A percentile compares a stretch with the other conserved stretches of the same genome.
Conservation (phyloP, 495 filamentous ascomycete species). For the Daldinia decipiens region DNA sequence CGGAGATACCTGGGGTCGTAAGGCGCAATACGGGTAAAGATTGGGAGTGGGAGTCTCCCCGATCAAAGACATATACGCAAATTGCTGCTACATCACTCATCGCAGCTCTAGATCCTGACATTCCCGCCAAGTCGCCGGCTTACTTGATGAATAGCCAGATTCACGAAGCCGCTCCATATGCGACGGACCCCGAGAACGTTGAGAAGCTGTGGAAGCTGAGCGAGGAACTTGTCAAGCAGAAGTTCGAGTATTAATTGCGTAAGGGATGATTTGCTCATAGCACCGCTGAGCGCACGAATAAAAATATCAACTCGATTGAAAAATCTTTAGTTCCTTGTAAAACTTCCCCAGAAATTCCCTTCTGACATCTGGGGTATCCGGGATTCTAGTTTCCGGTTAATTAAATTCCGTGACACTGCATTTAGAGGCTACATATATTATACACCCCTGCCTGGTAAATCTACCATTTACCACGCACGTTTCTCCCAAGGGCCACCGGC, state of each 20-base stretch:
- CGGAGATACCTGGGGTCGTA: conserved; percentile 9
- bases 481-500: conserved; percentile 1
- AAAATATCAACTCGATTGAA: not conserved
- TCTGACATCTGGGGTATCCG: not conserved
- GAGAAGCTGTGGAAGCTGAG: conserved; percentile 60
- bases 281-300: not conserved
- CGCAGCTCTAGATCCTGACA: conserved; percentile 34
- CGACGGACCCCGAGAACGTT: conserved; percentile 50
- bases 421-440: not conserved
- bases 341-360: not conserved
- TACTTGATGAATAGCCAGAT: conserved; percentile 35
- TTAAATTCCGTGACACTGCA: not conserved
- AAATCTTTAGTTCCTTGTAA: not conserved
- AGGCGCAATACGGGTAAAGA: conserved; percentile 30
- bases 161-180: conserved; percentile 33
- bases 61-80: conserved; percentile 23
- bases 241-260: conserved; percentile 44
- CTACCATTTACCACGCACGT: not conserved
- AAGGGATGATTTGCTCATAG: not conserved
- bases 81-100: conserved; percentile 37
- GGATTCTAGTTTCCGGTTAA: conserved; percentile 3
- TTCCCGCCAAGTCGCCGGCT: conserved; percentile 33
- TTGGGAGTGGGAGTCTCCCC: conserved; percentile 19
- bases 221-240: conserved; percentile 60
- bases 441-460: not conserved